Evolutionary conservation across 2,329 filamentous ascomycete genomes (phyloP).

Genomic region (Macrophomina phaseolina): DNA sequence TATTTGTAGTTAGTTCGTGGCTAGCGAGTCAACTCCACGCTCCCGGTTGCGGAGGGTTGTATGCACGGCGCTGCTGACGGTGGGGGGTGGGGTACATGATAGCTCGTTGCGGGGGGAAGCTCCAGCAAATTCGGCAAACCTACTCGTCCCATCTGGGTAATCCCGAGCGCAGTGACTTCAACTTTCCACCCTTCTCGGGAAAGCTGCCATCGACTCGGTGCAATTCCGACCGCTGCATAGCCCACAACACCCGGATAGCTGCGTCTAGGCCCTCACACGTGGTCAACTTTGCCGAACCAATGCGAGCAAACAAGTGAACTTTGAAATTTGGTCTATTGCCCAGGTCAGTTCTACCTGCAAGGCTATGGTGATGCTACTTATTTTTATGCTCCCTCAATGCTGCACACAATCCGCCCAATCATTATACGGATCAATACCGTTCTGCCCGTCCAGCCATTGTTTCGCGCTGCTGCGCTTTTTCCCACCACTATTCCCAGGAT

Average conservation of each 20-base stretch:
- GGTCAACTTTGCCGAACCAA: neutral
- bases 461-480: slow-evolving; percentile 11
- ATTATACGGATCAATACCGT: slow-evolving; percentile 16
- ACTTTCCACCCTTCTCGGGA: neutral
- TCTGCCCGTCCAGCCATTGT: slow-evolving; percentile 1
- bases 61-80: slow-evolving; percentile 7
- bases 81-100: slow-evolving; percentile 11
- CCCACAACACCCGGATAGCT: neutral
- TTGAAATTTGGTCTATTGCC: slow-evolving; percentile 16
- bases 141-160: slow-evolving; percentile 9
- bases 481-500: slow-evolving; percentile 16
- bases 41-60: slow-evolving; percentile 8
- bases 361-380: slow-evolving; percentile 22
- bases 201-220: slow-evolving; percentile 11
- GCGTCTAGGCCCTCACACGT: neutral
- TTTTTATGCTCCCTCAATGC: slow-evolving; percentile 4
- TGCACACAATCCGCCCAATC: slow-evolving; percentile 15
- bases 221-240: neutral
- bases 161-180: neutral
- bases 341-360: slow-evolving; percentile 24
- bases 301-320: neutral
- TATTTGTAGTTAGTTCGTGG: neutral
- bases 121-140: slow-evolving; percentile 8
- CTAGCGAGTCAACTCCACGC: neutral
- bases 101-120: slow-evolving; percentile 1